phyloP scores from a whole-genome alignment of 768 basidiomycete genomes.

The Rubroboletus satanas region DNA sequence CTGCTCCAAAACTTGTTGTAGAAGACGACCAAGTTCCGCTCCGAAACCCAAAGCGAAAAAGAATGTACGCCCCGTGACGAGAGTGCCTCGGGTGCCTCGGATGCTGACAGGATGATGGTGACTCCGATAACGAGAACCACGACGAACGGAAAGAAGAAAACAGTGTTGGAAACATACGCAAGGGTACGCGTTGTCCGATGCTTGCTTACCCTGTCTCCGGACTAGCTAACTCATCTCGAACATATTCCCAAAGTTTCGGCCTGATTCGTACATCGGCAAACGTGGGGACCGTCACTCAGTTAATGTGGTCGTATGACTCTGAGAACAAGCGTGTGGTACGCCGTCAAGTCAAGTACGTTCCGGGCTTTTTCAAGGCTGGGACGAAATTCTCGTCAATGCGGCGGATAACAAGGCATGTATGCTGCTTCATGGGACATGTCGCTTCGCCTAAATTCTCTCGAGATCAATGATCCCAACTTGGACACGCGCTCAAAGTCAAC shows the following conservation, averaged over 20 bases:
- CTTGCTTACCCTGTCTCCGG: neutral
- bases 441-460: neutral
- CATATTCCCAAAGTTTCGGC: constrained; percentile 90
- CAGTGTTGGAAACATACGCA: constrained; percentile 84
- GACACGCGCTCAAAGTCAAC: constrained; percentile 77
- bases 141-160: constrained; percentile 66
- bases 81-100: constrained; percentile 40
- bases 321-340: constrained; percentile 78
- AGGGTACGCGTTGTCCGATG: constrained; percentile 51
- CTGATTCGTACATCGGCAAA: constrained; percentile 95
- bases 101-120: constrained; percentile 36
- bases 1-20: constrained; percentile 41
- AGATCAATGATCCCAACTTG: constrained; percentile 94
- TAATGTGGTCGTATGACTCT: constrained; percentile 92
- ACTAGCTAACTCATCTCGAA: constrained; percentile 88
- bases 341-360: constrained; percentile 85
- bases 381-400: constrained; percentile 98
- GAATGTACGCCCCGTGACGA: constrained; percentile 54
- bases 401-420: constrained; percentile 94
- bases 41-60: constrained; percentile 65
- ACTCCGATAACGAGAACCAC: constrained; percentile 40
- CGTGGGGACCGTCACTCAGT: constrained; percentile 79
- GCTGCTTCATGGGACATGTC: neutral
- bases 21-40: constrained; percentile 37
- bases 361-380: constrained; percentile 98